Base-by-base conservation (phyloP, 2,329 filamentous ascomycete species). In the Diplodia intermedia region DNA sequence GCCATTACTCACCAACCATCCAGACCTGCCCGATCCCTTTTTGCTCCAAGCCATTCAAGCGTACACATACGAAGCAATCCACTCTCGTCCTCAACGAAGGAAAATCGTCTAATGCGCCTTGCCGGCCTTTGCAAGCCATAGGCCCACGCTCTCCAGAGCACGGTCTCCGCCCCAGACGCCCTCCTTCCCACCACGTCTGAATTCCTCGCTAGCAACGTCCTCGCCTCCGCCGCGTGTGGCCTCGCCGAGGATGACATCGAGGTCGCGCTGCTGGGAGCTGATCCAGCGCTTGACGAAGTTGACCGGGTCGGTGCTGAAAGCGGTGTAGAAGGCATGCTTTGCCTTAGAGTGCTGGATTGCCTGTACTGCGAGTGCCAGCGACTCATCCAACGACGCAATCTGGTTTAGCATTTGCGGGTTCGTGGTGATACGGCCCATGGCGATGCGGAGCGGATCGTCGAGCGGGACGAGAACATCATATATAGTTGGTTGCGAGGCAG, bases 381-480 rank as follows among this genome's bases (percentile, higher is more conserved):
- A 91, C 69, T 97, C 93, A 75, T 99, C 95, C 23, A 97, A 84
- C 6, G 82, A 80, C 33, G 88, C 85, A 66, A 97, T 92, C 70
- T 93, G 89, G 72, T 91, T 90, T 36, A 98, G 86, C 75, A 89
- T 90, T 71, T 92, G 91, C 69, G 87, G 86, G 68, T 91, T 85
- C 71, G 93, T 85, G 15, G 88, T 82, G 52, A 87, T 79, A 73
- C 53, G 31, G 31, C 50, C 23, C 55, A 63, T 61, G 47, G 87
- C 87, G 40, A 86, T 84, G 63, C 89, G 89, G 61, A 96, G 84
- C 1, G 94, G 92, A 76, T 97, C 93, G 73, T 96, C 92, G 18
- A 97, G 86, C 1, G 89, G 86, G 55, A 99, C 91, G 73, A 90
- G 89, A 57, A 99, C 86, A 79, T 98, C 94, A 82, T 97, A 97